Evolutionary conservation across 2,329 filamentous ascomycete genomes (phyloP), one percentile per base, ranked within the genome.

Genomic region (Neonectria faginata): DNA sequence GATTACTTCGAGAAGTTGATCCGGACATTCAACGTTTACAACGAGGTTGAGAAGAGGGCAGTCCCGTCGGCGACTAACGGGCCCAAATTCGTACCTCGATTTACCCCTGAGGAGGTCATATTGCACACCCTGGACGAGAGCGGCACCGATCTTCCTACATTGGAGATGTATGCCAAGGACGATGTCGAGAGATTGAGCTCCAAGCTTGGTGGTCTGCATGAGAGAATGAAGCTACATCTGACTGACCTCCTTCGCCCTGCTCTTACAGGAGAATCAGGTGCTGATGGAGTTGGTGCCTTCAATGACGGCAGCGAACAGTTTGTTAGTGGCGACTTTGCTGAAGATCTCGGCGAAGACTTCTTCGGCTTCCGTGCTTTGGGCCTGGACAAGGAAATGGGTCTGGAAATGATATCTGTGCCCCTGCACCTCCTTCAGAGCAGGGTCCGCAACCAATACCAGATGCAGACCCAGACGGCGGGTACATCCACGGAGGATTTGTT

Each of bases 301-400:
- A 93, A 97, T 67, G 96, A 99, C 73, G 95, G 94, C 69, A 97
- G 94, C 78, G 96, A 99, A 69, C 96, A 98, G 76, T 99, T 98
- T 72, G 90, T 97, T 52, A 93, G 92, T 50, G 96, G 96, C 66
- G 96, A 99, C 79, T 99, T 99, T 77, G 96, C 96, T 0, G 96
- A 97, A 77, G 96, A 99, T 72, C 91, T 99, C 12, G 95, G 94
- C 66, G 96, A 99, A 82, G 96, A 99, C 81, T 99, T 97, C 86
- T 99, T 99, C 75, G 96, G 96, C 29, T 98, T 99, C 87, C 94
- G 94, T 76, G 94, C 97, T 65, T 88, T 99, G 50, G 96, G 96
- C 47, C 86, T 99, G 62, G 94, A 97, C 74, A 91, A 90, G 72
- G 96, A 99, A 77, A 91, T 98, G 76, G 94, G 94, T 18, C 85